Base-by-base conservation (phyloP, 768 basidiomycete species). In the Russula vinacea region DNA sequence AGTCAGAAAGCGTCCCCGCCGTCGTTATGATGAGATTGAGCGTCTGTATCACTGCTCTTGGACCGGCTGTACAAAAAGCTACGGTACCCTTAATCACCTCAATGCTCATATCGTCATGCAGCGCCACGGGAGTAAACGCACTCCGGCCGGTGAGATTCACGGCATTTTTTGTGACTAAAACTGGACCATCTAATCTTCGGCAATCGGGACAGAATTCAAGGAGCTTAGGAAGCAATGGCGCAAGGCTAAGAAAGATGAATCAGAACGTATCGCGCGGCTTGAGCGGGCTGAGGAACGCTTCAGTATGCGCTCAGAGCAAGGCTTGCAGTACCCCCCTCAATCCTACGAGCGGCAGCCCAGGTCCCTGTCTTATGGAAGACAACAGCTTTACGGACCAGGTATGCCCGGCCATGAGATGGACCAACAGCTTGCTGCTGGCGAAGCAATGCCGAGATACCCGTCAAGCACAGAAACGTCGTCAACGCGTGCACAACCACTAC, bases 71-170 rank as follows among this genome's bases (percentile, higher is more conserved):
- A 80, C 84, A 60, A 96, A 96, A 77, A 82, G 90, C 32, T 97
- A 96, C 71, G 94, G 94, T 35, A 97, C 94, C 5, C 80, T 98
- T 55, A 98, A 99, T 73, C 96, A 99, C 75, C 81, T 99, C 65
- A 99, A 99, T 73, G 94, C 94, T 35, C 96, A 99, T 74, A 93
- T 98, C 62, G 89, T 87, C n/a, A 97, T 97, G 92, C 96, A 98
- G 75, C 91, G 91, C 75, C 96, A 99, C 73, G 96, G 96, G 49
- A 61, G 80, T 17, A 98, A 96, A 77, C 84, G 95, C 60, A 89
- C 85, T 73, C 96, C 96, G 14, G 84, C 84, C 61, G 95, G 96
- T 96, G 71, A 76, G 90, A 78, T 24, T 73, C 44, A 19, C 10
- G 50, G 17, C 39, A 29, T 51, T 47, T 4, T 50, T 57, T 57